Evolutionary conservation across 805 yeast species (phyloP), one percentile per base, ranked within the genome.

Genomic region (Candida saitoana): DNA sequence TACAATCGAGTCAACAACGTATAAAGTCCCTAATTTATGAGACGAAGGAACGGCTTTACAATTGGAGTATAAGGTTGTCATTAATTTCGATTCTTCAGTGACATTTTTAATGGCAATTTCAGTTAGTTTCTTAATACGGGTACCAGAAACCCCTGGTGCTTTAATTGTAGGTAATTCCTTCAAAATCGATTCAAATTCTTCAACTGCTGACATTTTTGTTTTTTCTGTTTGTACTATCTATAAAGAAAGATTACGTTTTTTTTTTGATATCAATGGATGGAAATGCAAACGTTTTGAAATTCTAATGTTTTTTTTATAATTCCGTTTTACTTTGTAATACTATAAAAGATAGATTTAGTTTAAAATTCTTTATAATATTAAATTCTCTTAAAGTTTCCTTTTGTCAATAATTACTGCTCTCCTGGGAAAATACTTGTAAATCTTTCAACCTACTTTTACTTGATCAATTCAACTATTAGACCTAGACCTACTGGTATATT

Each of bases 121-220:
- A 36, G 91, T 86, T 58, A 90, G 71, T 56, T 82, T 82, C 62
- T 87, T 87, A 64, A 91, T 93, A 69, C 96, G 88, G 42, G 96
- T 81, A 34, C 98, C 98, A 20, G 97, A 89, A 40, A 91, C 93
- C 46, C 99, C 98, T 11, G 91, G 91, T 12, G 96, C 79, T 63
- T 82, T 84, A 53, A 84, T 65, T 4, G 76, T 71, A 20, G 76
- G 69, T 41, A 78, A 59, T 55, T 77, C 81, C 49, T 69, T 71
- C 44, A 76, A 62, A 24, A 69, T 67, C 37, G 63, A 48, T 48
- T 74, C 78, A 52, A 77, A 76, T 49, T 74, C 69, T 51, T 70
- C 73, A 45, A 65, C 60, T 17, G 57, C 63, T 27, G 74, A 60
- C 76, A 70, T 69, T 20, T n/a, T 35, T 4, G 5, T 14, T 29